Percentiles rank a stretch among this genome's conserved stretches.
Evolutionary conservation across 2,329 filamentous ascomycete species (phyloP).

Genomic region (Diplodia corticola): DNA sequence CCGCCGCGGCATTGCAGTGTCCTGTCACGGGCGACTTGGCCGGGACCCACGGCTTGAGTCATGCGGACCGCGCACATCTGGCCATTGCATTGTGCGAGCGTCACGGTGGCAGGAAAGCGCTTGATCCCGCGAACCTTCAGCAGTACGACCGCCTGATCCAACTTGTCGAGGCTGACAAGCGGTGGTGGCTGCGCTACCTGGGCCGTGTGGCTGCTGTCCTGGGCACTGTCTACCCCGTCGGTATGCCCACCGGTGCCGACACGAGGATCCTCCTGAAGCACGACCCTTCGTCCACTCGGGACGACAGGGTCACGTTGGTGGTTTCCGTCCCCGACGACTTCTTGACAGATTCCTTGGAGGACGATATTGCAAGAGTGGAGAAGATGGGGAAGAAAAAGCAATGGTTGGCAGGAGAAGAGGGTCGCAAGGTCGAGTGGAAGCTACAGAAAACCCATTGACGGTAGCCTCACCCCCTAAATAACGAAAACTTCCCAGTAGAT

Average conservation of each 20-base stretch:
- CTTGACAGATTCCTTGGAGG: conserved; percentile 35
- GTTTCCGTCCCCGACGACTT: conserved; percentile 32
- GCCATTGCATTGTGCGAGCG: conserved; percentile 71
- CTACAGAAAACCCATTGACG: not conserved
- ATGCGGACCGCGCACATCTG: conserved; percentile 69
- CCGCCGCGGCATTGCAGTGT: conserved; percentile 70
- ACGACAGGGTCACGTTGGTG: conserved; percentile 29
- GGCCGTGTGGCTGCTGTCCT: conserved; percentile 61
- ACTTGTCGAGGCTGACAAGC: conserved; percentile 54
- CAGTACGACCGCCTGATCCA: conserved; percentile 57
- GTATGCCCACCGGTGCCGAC: conserved; percentile 38
- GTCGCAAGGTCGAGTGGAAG: conserved; percentile 6
- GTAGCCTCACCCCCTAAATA: no score
- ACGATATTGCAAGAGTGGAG: conserved; percentile 34
- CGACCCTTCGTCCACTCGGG: no score
- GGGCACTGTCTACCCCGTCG: conserved; percentile 62
- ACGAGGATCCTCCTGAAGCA: conserved; percentile 35
- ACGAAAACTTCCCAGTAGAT: not conserved
- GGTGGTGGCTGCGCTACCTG: conserved; percentile 67
- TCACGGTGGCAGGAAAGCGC: conserved; percentile 62
- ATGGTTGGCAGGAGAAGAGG: conserved; percentile 28
- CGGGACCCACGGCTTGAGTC: conserved; percentile 70
- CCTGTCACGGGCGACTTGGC: conserved; percentile 70
- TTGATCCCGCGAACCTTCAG: conserved; percentile 58
- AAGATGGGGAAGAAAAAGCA: conserved; percentile 45